These are phyloP conservation scores for Zymoseptoria pseudotritici DNA, from an alignment of 2,329 filamentous ascomycete species.

Conservation along the genomic window DNA sequence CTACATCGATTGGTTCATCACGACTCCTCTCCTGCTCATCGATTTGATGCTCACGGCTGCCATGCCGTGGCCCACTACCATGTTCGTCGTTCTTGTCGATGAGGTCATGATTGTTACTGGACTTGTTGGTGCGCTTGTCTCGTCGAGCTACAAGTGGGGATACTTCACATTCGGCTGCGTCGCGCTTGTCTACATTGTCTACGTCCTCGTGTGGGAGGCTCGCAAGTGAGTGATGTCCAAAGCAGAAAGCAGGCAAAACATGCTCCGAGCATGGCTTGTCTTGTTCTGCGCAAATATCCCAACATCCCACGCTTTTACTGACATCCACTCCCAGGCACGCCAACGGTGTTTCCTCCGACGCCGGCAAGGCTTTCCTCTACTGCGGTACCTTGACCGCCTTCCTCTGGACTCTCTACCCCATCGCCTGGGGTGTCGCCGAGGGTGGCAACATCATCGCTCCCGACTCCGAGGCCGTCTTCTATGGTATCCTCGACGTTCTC, in stretches of 20 bases:
- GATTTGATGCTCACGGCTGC: slow-evolving; percentile 58
- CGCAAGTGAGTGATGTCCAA: slow-evolving; percentile 28
- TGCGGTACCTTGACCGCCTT: slow-evolving; percentile 53
- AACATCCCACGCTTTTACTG: no score
- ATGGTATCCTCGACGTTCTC: slow-evolving; percentile 58
- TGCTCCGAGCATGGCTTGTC: no score
- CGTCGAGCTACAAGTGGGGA: slow-evolving; percentile 59
- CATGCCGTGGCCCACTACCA: slow-evolving; percentile 56
- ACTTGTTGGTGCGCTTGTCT: slow-evolving; percentile 57
- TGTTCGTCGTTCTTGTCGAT: slow-evolving; percentile 56
- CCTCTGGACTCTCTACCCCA: slow-evolving; percentile 59
- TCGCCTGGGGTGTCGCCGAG: slow-evolving; percentile 55
- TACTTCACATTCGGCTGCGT: slow-evolving; percentile 53
- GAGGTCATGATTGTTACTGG: slow-evolving; percentile 61
- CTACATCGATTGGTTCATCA: slow-evolving; percentile 59
- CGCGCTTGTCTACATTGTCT: slow-evolving; percentile 50
- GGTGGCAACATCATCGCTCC: slow-evolving; percentile 59
- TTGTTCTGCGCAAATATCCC: no score
- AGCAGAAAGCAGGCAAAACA: no score
- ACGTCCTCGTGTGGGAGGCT: slow-evolving; percentile 50
- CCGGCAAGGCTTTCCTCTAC: slow-evolving; percentile 47
- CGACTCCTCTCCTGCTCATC: slow-evolving; percentile 56
- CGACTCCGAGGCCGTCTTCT: slow-evolving; percentile 62
- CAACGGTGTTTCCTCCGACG: slow-evolving; percentile 44
- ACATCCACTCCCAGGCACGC: slow-evolving; percentile 37